Evolutionary conservation across 192 early-diverging fungal species (phyloP).

Genomic region (Linnemannia elongata): DNA sequence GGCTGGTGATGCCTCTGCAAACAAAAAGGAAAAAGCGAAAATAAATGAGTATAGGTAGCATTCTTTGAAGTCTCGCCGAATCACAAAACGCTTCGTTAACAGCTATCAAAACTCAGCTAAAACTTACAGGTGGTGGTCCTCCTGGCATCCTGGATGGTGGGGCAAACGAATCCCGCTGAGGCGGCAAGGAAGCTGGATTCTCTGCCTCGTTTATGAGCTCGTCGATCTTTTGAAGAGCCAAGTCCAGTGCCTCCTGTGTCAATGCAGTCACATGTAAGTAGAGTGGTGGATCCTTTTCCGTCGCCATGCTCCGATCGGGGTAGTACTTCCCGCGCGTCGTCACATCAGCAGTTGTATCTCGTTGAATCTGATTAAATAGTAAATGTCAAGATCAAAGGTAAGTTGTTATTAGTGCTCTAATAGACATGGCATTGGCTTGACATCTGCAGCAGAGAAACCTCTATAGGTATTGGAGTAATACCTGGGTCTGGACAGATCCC

Average conservation of each 20-base stretch:
- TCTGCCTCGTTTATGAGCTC: conserved; percentile 78
- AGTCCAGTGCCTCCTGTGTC: conserved; percentile 75
- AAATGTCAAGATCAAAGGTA: not conserved
- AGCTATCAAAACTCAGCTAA: not conserved
- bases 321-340: conserved; percentile 90
- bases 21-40: not conserved
- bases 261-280: conserved; percentile 82
- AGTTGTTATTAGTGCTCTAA: not conserved
- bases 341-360: conserved; percentile 84
- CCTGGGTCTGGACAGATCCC: conserved; percentile 75
- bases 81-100: not conserved
- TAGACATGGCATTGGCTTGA: not conserved
- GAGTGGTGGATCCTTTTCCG: conserved; percentile 82
- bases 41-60: not conserved
- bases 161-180: conserved; percentile 42
- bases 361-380: conserved; percentile 64
- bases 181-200: conserved; percentile 46
- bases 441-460: not conserved
- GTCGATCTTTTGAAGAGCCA: conserved; percentile 80
- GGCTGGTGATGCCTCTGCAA: conserved; percentile 61
- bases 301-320: conserved; percentile 77
- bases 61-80: not conserved
- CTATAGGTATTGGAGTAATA: not conserved
- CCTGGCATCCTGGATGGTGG: conserved; percentile 15
- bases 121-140: conserved; percentile 46